Evolutionary conservation across 495 filamentous ascomycete genomes (phyloP), one percentile per base, ranked within the genome.

Genomic region (Tuber brumale): DNA sequence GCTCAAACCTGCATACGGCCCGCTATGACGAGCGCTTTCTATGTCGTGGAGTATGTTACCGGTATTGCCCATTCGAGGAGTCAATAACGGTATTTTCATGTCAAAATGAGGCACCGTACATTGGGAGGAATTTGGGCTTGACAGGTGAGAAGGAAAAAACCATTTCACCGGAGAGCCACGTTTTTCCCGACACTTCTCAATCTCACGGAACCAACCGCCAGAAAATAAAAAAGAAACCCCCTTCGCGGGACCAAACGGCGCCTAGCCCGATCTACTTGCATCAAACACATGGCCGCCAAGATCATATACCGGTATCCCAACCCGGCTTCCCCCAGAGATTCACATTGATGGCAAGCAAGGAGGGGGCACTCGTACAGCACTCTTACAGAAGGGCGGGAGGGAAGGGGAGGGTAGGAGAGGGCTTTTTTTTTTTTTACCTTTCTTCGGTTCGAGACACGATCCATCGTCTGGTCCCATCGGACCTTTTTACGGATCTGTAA

Each of bases 201-300:
- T 35, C 27, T 16, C 57, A 66, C 57, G 14, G 57, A 6, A 35
- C 57, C 57, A 35, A 18, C 57, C 57, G 27, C 10, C 14, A 66
- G 57, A 18, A 35, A 35, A 35, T n/a, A n/a, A 27, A 66, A 61
- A 61, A 61, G 57, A 66, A 66, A 66, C 35, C 2, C 14, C 57
- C 57, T 66, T 19, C 14, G 57, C 57, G 57, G 57, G 57, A 66
- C 27, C 57, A 66, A 66, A 66, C 57, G 57, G 57, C 27, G 27
- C 57, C 27, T 31, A 8, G 57, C 27, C 57, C 4, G 57, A 66
- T 66, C 57, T 66, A 3, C 57, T 66, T 66, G 57, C 57, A 66
- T 66, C 27, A 66, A 66, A 35, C 57, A 66, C 57, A 66, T 66
- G 57, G 57, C 57, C 57, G 57, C 57, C 57, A 66, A 66, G 57